phyloP scores from a whole-genome alignment of 2,329 filamentous ascomycete genomes.

The Botryotinia narcissicola region DNA sequence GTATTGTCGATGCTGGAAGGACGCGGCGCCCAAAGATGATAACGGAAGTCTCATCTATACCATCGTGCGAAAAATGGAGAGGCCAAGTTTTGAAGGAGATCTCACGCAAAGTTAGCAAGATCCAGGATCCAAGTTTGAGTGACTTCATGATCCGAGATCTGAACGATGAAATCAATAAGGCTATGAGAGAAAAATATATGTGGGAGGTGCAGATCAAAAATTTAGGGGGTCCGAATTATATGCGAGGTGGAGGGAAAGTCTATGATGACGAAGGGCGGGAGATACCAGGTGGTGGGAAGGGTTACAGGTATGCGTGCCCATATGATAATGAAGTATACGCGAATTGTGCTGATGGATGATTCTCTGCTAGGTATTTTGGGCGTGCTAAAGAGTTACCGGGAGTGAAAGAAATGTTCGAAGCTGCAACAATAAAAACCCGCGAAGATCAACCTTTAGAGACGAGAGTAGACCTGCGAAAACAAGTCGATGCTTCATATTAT shows the following conservation, averaged over 20 bases:
- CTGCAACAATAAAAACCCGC: slow-evolving; percentile 57
- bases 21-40: slow-evolving; percentile 89
- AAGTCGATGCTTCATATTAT: slow-evolving; percentile 93
- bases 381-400: slow-evolving; percentile 85
- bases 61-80: slow-evolving; percentile 93
- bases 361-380: slow-evolving; percentile 79
- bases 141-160: slow-evolving; percentile 97
- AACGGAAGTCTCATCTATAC: slow-evolving; percentile 79
- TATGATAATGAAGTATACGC: not conserved
- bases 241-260: slow-evolving; percentile 50
- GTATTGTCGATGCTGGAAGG: slow-evolving; percentile 90
- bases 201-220: slow-evolving; percentile 98
- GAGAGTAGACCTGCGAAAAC: slow-evolving; percentile 66
- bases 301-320: slow-evolving; percentile 76
- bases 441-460: slow-evolving; percentile 62
- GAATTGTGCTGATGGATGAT: slow-evolving; percentile 18
- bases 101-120: slow-evolving; percentile 91
- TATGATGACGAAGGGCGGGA: slow-evolving; percentile 55
- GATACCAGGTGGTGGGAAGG: slow-evolving; percentile 71
- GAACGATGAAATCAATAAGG: slow-evolving; percentile 99
- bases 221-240: slow-evolving; percentile 91
- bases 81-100: slow-evolving; percentile 97
- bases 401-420: slow-evolving; percentile 94
- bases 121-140: slow-evolving; percentile 86
- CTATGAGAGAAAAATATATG: slow-evolving; percentile 98